A percentile compares a stretch with the other conserved stretches of the same genome.
These are phyloP conservation scores for Harringtonia aguacate DNA, from an alignment of 2,329 filamentous ascomycete species.

Conservation along the genomic window DNA sequence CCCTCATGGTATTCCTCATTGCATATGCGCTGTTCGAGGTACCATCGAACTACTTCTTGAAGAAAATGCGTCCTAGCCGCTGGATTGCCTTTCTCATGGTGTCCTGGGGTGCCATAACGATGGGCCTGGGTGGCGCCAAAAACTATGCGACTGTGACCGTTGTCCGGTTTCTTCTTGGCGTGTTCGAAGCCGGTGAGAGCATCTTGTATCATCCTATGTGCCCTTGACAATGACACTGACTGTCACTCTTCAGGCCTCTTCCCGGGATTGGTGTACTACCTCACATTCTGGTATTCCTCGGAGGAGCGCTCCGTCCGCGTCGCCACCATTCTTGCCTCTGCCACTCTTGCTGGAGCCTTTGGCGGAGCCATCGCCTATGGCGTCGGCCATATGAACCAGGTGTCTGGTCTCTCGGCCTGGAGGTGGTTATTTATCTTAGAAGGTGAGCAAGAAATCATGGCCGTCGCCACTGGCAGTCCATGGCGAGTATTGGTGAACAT, in stretches of 20 bases:
- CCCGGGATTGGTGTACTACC: conserved; percentile 37
- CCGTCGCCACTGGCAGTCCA: too few species aligned
- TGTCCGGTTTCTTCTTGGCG: conserved; percentile 56
- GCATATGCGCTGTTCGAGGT: conserved; percentile 52
- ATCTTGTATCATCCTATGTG: background rate
- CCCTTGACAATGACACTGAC: too few species aligned
- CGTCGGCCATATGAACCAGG: conserved; percentile 60
- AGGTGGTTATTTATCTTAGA: conserved; percentile 55
- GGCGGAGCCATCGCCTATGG: conserved; percentile 59
- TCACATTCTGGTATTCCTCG: conserved; percentile 66
- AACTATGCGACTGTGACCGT: conserved; percentile 53
- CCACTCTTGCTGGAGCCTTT: conserved; percentile 61
- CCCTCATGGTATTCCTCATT: conserved; percentile 50
- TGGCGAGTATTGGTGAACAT: too few species aligned
- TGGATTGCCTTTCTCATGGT: conserved; percentile 59
- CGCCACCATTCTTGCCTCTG: conserved; percentile 58
- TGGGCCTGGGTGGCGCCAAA: conserved; percentile 52
- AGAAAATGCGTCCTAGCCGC: conserved; percentile 49
- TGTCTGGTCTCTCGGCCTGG: conserved; percentile 54
- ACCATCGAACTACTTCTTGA: conserved; percentile 54
- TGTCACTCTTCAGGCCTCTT: conserved; percentile 31
- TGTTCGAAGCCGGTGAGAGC: conserved; percentile 39
- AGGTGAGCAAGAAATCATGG: conserved; percentile 13
- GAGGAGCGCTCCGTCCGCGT: conserved; percentile 62
- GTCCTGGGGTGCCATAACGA: conserved; percentile 57